Percentiles rank a stretch among this genome's conserved stretches.
Conservation (phyloP, 192 early-diverging fungal genomes). For the Entomortierella chlamydospora region DNA sequence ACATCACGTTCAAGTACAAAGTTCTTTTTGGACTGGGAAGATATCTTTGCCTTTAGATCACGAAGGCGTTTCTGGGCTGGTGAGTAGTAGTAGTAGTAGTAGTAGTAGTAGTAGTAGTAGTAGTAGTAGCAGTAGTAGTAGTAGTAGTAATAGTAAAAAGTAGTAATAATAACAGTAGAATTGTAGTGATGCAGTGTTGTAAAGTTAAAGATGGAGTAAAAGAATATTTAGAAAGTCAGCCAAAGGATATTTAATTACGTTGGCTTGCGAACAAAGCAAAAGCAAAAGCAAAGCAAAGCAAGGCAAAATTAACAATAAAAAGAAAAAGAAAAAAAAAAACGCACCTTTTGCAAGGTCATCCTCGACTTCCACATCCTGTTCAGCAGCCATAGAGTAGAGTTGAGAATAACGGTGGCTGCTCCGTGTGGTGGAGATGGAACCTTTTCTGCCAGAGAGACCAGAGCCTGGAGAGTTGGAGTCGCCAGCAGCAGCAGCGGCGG, state of each 20-base stretch:
- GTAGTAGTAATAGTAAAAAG: no score
- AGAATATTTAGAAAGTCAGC: no score
- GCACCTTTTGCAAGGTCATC: conserved; percentile 92
- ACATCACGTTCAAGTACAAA: conserved; percentile 94
- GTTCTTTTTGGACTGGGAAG: conserved; percentile 95
- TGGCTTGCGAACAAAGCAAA: conserved; percentile 31
- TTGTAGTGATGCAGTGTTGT: no score
- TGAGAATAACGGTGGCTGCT: conserved; percentile 78
- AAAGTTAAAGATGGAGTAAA: no score
- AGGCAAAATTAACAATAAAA: neutral
- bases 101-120: no score
- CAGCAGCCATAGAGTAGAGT: conserved; percentile 86
- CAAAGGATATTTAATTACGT: no score
- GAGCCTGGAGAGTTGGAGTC: conserved; percentile 30
- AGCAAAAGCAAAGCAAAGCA: neutral
- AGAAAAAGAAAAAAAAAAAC: conserved; percentile 8
- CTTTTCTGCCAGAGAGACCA: conserved; percentile 37
- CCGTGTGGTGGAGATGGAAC: conserved; percentile 61
- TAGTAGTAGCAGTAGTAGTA: no score
- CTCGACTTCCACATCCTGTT: conserved; percentile 93
- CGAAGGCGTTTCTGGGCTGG: conserved; percentile 85
- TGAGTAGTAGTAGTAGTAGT: no score
- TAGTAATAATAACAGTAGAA: no score
- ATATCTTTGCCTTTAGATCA: conserved; percentile 89
- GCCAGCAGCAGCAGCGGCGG: conserved; percentile 25